Evolutionary conservation across 2,329 filamentous ascomycete species (phyloP).

Genomic region (Clonostachys chloroleuca): DNA sequence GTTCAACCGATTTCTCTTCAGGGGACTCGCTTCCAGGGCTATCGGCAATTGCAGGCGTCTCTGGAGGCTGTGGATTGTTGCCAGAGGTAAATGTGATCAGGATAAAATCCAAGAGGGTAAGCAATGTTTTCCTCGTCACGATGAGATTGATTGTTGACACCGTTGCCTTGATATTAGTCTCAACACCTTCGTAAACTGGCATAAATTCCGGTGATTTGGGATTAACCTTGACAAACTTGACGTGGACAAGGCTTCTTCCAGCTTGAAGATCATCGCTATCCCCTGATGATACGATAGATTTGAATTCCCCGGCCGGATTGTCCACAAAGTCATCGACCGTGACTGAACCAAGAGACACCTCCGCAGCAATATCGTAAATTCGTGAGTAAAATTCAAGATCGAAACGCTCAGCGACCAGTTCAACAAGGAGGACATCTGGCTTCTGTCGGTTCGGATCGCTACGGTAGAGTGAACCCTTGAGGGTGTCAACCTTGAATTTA

Average conservation of each 20-base stretch:
- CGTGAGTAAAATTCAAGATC: constrained; percentile 83
- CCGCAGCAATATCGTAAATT: constrained; percentile 87
- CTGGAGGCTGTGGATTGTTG: constrained; percentile 34
- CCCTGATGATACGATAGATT: constrained; percentile 89
- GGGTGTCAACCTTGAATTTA: constrained; percentile 90
- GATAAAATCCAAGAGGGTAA: constrained; percentile 92
- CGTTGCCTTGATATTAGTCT: constrained; percentile 85
- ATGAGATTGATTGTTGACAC: constrained; percentile 96
- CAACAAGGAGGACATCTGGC: constrained; percentile 79
- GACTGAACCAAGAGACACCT: constrained; percentile 81
- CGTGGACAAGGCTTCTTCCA: constrained; percentile 76
- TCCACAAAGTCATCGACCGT: constrained; percentile 95
- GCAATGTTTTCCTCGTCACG: constrained; percentile 85
- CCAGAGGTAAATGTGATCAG: constrained; percentile 80
- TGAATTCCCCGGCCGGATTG: constrained; percentile 84
- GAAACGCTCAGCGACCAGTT: constrained; percentile 87
- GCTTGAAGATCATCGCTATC: constrained; percentile 68
- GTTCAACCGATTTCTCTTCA: constrained; percentile 25
- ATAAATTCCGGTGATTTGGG: constrained; percentile 89
- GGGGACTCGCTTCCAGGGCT: constrained; percentile 26
- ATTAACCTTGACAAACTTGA: constrained; percentile 89
- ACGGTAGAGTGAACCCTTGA: constrained; percentile 88
- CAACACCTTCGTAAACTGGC: constrained; percentile 85
- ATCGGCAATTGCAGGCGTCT: constrained; percentile 25
- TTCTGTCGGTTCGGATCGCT: constrained; percentile 75